Percentiles rank a stretch among this genome's conserved stretches.
Conservation (phyloP, 2,329 filamentous ascomycete genomes). For the Cladophialophora bantiana region DNA sequence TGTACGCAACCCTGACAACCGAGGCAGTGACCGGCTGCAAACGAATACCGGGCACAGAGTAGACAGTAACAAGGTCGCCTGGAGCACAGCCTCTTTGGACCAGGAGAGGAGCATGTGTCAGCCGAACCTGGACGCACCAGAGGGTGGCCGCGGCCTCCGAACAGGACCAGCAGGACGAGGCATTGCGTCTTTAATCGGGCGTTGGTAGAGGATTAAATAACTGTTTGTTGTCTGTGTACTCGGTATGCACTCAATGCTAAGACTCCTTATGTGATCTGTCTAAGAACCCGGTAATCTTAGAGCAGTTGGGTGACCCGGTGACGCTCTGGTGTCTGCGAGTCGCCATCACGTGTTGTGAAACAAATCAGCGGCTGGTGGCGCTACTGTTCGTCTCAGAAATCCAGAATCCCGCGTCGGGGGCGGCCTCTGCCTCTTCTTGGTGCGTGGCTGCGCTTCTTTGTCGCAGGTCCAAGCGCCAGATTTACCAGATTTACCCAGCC, state of each 20-base stretch:
- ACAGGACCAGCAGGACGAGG: background rate
- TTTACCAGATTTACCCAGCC: conserved; percentile 27
- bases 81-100: conserved; percentile 28
- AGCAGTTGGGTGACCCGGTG: background rate
- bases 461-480: conserved; percentile 35
- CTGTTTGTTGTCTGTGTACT: too few species aligned
- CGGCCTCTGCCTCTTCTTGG: conserved; percentile 12
- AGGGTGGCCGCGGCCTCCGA: background rate
- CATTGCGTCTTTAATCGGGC: background rate
- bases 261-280: too few species aligned
- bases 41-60: background rate
- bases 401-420: conserved; percentile 13
- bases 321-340: background rate
- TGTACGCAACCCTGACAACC: conserved; percentile 16
- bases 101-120: background rate
- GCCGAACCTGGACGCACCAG: conserved; percentile 2
- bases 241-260: too few species aligned
- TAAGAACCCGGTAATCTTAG: background rate
- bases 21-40: conserved; percentile 15
- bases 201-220: too few species aligned
- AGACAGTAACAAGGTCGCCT: conserved; percentile 1
- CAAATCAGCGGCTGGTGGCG: conserved; percentile 1
- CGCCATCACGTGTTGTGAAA: conserved; percentile 19
- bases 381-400: conserved; percentile 22
- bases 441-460: conserved; percentile 9